Conservation (phyloP, 139 green algal genomes). For the Gonium pectorale region DNA sequence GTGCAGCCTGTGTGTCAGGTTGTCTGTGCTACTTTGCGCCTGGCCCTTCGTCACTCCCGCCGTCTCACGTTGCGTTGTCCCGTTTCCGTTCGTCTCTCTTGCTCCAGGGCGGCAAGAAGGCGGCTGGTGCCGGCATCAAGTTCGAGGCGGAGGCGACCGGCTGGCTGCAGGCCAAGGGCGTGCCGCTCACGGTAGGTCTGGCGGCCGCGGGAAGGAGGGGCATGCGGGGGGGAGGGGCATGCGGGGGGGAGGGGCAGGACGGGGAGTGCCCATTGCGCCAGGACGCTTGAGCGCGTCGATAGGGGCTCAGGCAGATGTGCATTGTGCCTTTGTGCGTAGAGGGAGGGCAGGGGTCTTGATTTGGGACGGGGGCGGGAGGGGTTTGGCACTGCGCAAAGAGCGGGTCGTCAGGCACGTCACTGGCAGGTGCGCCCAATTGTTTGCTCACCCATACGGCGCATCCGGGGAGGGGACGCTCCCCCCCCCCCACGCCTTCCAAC, state of each 20-base stretch:
- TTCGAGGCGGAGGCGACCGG: constrained; percentile 92
- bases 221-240: background rate
- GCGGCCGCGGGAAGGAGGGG: background rate
- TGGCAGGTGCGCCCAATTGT: too few relatives aligned
- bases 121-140: constrained; percentile 68
- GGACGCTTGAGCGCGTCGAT: too few relatives aligned
- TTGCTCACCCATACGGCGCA: too few relatives aligned
- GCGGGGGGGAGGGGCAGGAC: background rate
- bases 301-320: too few relatives aligned
- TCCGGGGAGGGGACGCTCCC: too few relatives aligned
- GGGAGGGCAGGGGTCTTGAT: too few relatives aligned
- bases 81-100: background rate
- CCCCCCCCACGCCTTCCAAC: background rate
- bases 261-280: too few relatives aligned
- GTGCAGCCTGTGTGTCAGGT: background rate
- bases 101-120: constrained; percentile 60
- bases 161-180: constrained; percentile 72
- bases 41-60: background rate
- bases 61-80: background rate
- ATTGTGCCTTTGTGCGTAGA: too few relatives aligned
- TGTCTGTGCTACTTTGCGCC: background rate
- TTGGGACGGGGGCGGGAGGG: too few relatives aligned
- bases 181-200: constrained; percentile 44
- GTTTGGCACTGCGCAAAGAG: too few relatives aligned
- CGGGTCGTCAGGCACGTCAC: too few relatives aligned